Evolutionary conservation across 495 filamentous ascomycete species (phyloP).

Genomic region (Aeminium ludgeri): DNA sequence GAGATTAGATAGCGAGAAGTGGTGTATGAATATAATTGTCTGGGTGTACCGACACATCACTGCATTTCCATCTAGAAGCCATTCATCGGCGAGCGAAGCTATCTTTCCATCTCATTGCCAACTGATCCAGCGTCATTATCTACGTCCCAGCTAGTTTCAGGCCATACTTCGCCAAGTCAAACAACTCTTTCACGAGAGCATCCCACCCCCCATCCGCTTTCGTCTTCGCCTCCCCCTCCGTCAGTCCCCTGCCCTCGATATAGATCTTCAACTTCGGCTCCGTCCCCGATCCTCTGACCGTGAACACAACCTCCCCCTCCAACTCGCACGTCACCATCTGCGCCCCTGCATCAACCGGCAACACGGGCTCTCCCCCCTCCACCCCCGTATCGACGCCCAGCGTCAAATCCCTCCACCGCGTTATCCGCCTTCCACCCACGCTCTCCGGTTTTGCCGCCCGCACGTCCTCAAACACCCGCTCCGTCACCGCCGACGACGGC

Average conservation of each 20-base stretch:
- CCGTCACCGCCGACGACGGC: slow-evolving; percentile 34
- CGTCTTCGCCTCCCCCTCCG: slow-evolving; percentile 29
- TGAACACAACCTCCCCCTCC: slow-evolving; percentile 44
- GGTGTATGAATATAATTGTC: neutral
- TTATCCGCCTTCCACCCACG: slow-evolving; percentile 28
- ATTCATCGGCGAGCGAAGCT: too few relatives aligned
- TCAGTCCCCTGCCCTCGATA: slow-evolving; percentile 20
- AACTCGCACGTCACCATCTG: slow-evolving; percentile 63
- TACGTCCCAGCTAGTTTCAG: slow-evolving; percentile 9
- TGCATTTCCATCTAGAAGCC: too few relatives aligned
- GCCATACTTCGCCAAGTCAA: slow-evolving; percentile 18
- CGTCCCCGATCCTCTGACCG: slow-evolving; percentile 50
- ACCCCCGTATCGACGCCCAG: slow-evolving; percentile 45
- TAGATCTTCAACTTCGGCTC: slow-evolving; percentile 41
- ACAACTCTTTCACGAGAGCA: slow-evolving; percentile 42
- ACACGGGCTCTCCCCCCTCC: slow-evolving; percentile 34
- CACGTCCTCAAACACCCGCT: slow-evolving; percentile 38
- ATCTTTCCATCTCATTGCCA: too few relatives aligned
- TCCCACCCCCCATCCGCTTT: slow-evolving; percentile 37
- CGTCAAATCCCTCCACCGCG: slow-evolving; percentile 53
- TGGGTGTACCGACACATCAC: too few relatives aligned
- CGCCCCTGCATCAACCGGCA: slow-evolving; percentile 41
- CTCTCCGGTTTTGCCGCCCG: slow-evolving; percentile 19
- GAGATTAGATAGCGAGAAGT: slow-evolving; percentile 38
- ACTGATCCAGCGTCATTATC: neutral